These are phyloP conservation scores for Roridomyces roridus DNA, from an alignment of 768 basidiomycete species.

Conservation along the genomic window DNA sequence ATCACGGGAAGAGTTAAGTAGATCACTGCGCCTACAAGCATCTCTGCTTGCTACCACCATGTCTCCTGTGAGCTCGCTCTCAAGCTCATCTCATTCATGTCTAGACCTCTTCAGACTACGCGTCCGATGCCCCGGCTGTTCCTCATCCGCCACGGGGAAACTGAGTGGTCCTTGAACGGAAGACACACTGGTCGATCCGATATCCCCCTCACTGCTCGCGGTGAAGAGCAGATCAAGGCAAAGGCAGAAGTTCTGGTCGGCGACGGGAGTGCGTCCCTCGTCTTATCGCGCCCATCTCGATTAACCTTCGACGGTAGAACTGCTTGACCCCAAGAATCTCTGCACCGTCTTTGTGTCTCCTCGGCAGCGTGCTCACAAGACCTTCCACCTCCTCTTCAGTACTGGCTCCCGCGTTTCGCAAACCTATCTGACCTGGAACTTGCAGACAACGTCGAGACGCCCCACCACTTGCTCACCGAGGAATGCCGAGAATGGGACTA, in stretches of 20 bases:
- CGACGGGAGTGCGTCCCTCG: constrained; percentile 64
- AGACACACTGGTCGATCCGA: constrained; percentile 80
- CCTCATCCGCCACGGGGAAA: constrained; percentile 84
- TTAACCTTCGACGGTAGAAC: constrained; percentile 45
- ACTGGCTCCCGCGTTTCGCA: neutral
- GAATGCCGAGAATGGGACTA: constrained; percentile 89
- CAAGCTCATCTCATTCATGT: constrained; percentile 24
- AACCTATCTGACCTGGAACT: neutral
- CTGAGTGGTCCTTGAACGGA: constrained; percentile 93
- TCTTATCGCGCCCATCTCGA: neutral
- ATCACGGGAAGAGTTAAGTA: no score
- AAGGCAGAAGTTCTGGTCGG: constrained; percentile 76
- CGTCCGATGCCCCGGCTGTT: constrained; percentile 70
- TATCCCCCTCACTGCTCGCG: constrained; percentile 83
- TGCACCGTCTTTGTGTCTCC: constrained; percentile 84
- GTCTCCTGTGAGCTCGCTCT: neutral
- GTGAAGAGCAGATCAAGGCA: constrained; percentile 71
- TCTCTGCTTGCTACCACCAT: no score
- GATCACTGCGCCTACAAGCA: no score
- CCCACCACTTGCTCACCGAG: constrained; percentile 66
- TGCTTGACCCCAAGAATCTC: constrained; percentile 82
- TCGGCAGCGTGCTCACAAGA: constrained; percentile 83
- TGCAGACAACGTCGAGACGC: constrained; percentile 44
- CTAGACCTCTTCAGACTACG: constrained; percentile 38
- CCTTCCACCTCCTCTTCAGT: constrained; percentile 82